Evolutionary conservation across 257 asterid species (phyloP).

Genomic region (Nicotiana tomentosiformis): DNA sequence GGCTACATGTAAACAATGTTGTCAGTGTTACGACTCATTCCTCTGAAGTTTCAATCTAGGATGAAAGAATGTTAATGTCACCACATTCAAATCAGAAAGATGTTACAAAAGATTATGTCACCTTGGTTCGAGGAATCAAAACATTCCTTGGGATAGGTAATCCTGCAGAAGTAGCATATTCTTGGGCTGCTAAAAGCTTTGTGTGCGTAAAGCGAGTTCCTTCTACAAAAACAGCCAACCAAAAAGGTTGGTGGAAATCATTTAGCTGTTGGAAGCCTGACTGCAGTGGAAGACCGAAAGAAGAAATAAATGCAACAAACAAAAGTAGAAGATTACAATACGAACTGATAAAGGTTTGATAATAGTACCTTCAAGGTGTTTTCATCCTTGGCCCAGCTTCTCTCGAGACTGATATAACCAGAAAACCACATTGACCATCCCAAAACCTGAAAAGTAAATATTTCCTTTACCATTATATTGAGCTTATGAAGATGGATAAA

Average conservation of each 20-base stretch:
- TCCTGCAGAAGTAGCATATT: slow-evolving; percentile 52
- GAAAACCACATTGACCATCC: slow-evolving; percentile 94
- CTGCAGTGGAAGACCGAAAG: slow-evolving; percentile 38
- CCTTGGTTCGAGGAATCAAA: slow-evolving; percentile 84
- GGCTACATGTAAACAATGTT: background rate
- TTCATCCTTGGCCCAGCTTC: slow-evolving; percentile 75
- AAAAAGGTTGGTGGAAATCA: slow-evolving; percentile 59
- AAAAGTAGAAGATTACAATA: background rate
- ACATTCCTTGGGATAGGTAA: slow-evolving; percentile 67
- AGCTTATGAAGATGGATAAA: background rate
- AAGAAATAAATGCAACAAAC: slow-evolving; percentile 15
- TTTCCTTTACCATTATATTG: background rate
- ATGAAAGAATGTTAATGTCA: background rate
- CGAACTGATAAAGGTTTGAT: background rate
- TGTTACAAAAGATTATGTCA: slow-evolving; percentile 7
- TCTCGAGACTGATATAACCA: slow-evolving; percentile 54
- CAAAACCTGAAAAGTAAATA: slow-evolving; percentile 43
- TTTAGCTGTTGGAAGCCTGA: slow-evolving; percentile 43
- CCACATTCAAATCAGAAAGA: background rate
- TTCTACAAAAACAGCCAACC: slow-evolving; percentile 80
- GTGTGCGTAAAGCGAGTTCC: slow-evolving; percentile 75
- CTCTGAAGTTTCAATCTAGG: background rate
- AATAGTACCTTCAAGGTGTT: slow-evolving; percentile 48
- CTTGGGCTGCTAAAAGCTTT: slow-evolving; percentile 70
- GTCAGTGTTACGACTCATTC: background rate